These are phyloP conservation scores for Mycena rosella DNA, from an alignment of 768 basidiomycete species.

Conservation along the genomic window DNA sequence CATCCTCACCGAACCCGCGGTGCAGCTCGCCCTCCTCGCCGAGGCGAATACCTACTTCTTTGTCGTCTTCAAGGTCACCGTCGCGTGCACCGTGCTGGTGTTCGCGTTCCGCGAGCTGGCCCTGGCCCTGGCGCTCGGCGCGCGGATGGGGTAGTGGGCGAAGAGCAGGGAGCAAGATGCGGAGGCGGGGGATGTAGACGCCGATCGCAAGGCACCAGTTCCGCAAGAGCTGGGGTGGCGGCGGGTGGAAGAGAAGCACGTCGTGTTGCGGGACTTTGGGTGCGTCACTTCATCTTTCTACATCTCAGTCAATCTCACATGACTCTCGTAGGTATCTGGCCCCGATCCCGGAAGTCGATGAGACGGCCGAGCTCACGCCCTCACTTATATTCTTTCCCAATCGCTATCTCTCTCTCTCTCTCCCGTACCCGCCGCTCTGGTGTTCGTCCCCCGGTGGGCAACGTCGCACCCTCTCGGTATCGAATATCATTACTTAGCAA, in stretches of 20 bases:
- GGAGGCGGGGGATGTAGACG: neutral
- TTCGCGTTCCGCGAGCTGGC: slow-evolving; percentile 22
- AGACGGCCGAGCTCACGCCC: neutral
- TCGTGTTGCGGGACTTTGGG: neutral
- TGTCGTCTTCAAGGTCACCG: slow-evolving; percentile 26
- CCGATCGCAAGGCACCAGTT: neutral
- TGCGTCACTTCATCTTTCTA: neutral
- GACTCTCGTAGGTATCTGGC: neutral
- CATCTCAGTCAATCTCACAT: neutral
- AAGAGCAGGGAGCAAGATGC: neutral
- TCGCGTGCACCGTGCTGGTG: slow-evolving; percentile 25
- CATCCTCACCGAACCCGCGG: neutral
- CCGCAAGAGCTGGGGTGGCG: neutral
- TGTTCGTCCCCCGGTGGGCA: too few relatives aligned
- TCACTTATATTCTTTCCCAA: too few relatives aligned
- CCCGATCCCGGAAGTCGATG: neutral
- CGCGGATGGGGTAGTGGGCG: neutral
- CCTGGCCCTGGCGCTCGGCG: neutral
- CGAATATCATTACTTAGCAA: too few relatives aligned
- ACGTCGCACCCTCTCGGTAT: too few relatives aligned
- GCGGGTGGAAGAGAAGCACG: neutral
- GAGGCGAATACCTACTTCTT: slow-evolving; percentile 7
- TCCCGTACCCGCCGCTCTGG: too few relatives aligned
- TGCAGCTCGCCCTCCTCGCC: slow-evolving; percentile 9
- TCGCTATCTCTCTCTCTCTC: too few relatives aligned